A percentile compares a stretch with the other conserved stretches of the same genome.
phyloP scores from a whole-genome alignment of 2,329 filamentous ascomycete genomes.

The Pseudodiploospora longispora region DNA sequence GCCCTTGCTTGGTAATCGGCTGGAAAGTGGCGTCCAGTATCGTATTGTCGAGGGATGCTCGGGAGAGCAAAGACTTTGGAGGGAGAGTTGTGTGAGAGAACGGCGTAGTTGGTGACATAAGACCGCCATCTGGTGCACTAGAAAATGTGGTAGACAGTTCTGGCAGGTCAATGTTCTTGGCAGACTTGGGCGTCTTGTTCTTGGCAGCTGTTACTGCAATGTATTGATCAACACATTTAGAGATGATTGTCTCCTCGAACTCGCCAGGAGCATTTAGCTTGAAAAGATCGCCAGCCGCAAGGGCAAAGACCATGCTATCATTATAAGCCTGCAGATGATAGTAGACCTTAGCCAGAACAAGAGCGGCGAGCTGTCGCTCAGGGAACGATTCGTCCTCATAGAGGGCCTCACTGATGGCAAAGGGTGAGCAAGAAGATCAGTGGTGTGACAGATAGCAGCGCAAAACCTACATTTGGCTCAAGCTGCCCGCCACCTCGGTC shows the following conservation, averaged over 20 bases:
- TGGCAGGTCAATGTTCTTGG: slow-evolving; percentile 45
- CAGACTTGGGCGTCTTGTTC: slow-evolving; percentile 36
- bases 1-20: slow-evolving; percentile 43
- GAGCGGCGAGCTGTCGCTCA: slow-evolving; percentile 84
- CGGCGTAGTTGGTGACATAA: slow-evolving; percentile 83
- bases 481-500: slow-evolving; percentile 89
- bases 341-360: slow-evolving; percentile 96
- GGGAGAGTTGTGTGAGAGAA: slow-evolving; percentile 91
- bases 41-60: slow-evolving; percentile 60
- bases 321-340: slow-evolving; percentile 98
- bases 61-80: slow-evolving; percentile 89
- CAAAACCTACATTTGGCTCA: slow-evolving; percentile 75
- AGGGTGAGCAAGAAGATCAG: not conserved
- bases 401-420: slow-evolving; percentile 67
- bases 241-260: slow-evolving; percentile 98
- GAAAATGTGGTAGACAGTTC: slow-evolving; percentile 76
- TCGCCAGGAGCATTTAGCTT: slow-evolving; percentile 85
- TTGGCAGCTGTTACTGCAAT: slow-evolving; percentile 62
- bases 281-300: slow-evolving; percentile 91
- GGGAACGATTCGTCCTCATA: slow-evolving; percentile 96
- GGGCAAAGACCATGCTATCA: slow-evolving; percentile 96
- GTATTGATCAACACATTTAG: slow-evolving; percentile 96
- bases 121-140: slow-evolving; percentile 58
- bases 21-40: slow-evolving; percentile 53
- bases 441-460: not conserved